Percentiles rank a stretch among this genome's conserved stretches.
These are phyloP conservation scores for Scenedesmus sp. DNA, from an alignment of 163 green algal genomes.

Conservation along the genomic window DNA sequence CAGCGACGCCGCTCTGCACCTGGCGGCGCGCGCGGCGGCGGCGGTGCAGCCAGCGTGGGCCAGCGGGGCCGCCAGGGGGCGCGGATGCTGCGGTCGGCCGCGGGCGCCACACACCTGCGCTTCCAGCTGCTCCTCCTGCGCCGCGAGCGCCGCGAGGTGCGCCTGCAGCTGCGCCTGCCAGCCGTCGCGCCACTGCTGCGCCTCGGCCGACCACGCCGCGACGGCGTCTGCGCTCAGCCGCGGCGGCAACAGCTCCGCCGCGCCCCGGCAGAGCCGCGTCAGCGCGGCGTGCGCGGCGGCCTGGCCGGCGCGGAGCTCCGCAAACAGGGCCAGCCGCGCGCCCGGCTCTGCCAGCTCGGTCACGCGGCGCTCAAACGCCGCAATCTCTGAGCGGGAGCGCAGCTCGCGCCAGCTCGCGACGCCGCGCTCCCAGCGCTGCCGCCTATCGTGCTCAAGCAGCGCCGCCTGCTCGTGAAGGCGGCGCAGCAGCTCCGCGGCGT, in stretches of 20 bases:
- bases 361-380: slow-evolving; percentile 54
- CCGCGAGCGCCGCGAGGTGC: slow-evolving; percentile 13
- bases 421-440: slow-evolving; percentile 56
- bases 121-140: slow-evolving; percentile 47
- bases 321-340: slow-evolving; percentile 52
- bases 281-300: slow-evolving; percentile 26
- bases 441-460: slow-evolving; percentile 46
- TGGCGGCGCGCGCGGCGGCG: no score
- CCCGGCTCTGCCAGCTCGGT: slow-evolving; percentile 61
- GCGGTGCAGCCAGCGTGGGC: no score
- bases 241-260: slow-evolving; percentile 51
- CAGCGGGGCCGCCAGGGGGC: neutral
- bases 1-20: slow-evolving; percentile 3
- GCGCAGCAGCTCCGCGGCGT: slow-evolving; percentile 59
- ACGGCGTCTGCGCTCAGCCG: slow-evolving; percentile 45
- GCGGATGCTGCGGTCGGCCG: neutral
- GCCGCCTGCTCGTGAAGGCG: slow-evolving; percentile 60
- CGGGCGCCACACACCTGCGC: slow-evolving; percentile 15
- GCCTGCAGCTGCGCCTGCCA: slow-evolving; percentile 47
- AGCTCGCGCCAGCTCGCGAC: slow-evolving; percentile 62
- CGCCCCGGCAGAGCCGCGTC: slow-evolving; percentile 39
- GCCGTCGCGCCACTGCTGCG: slow-evolving; percentile 3
- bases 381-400: slow-evolving; percentile 63
- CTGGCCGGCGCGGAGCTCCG: slow-evolving; percentile 50
- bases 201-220: slow-evolving; percentile 47